Evolutionary conservation across 2,329 filamentous ascomycete species (phyloP).

Genomic region (Fusarium proliferatum): DNA sequence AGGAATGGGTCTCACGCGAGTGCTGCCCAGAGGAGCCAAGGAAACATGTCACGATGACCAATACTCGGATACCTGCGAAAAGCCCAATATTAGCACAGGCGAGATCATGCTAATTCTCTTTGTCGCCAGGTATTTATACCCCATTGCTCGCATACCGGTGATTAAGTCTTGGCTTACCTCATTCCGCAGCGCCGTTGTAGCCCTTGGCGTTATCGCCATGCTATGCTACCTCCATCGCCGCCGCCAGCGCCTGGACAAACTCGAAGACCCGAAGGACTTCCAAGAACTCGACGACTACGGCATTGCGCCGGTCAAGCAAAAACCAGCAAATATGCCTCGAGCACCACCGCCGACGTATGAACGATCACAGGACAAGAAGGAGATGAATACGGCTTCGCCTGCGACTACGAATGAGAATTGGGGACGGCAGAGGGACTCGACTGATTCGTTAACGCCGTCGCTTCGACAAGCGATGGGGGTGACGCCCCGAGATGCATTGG

Average conservation of each 20-base stretch:
- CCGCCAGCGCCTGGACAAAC: conserved; percentile 28
- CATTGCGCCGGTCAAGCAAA: conserved; percentile 10
- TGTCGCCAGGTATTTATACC: conserved; percentile 18
- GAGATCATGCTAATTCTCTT: conserved; percentile 28
- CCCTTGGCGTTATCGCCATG: conserved; percentile 28
- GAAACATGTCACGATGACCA: conserved; percentile 28
- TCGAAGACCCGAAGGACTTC: conserved; percentile 39
- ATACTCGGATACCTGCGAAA: conserved; percentile 40
- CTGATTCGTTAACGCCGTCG: conserved; percentile 40
- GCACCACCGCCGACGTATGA: conserved; percentile 32
- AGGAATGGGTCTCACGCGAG: conserved; percentile 25
- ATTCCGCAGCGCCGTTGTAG: conserved; percentile 12
- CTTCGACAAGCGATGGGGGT: conserved; percentile 41
- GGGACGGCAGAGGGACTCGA: conserved; percentile 26
- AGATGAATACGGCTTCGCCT: neutral
- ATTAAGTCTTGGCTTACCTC: neutral
- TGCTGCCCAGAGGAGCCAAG: conserved; percentile 34
- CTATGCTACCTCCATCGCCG: conserved; percentile 38
- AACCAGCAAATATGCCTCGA: conserved; percentile 22
- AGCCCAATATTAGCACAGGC: conserved; percentile 29
- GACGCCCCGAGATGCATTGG: conserved; percentile 31
- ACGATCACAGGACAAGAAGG: conserved; percentile 14
- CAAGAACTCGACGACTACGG: conserved; percentile 47
- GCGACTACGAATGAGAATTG: conserved; percentile 8
- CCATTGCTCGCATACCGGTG: neutral